Conservation (phyloP, 352 stramenopile species). For the Thraustochytrium sp. region DNA sequence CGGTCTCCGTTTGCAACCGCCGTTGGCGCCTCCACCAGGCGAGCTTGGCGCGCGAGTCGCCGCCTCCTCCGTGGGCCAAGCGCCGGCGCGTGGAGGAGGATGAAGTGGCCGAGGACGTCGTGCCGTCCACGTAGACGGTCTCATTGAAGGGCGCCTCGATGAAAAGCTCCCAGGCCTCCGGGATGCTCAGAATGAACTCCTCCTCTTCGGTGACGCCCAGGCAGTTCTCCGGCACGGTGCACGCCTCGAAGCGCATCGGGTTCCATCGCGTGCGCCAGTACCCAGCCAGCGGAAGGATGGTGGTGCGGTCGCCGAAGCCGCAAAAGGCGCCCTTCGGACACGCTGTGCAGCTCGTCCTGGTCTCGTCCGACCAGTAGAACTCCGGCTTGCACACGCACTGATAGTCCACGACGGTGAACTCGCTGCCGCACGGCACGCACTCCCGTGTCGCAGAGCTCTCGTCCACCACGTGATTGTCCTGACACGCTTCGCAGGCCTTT, state of each 20-base stretch:
- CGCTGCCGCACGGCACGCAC: constrained; percentile 22
- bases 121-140: background rate
- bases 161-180: background rate
- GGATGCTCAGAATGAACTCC: background rate
- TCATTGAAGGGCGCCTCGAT: background rate
- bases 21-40: no score
- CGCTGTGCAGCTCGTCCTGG: background rate
- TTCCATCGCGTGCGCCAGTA: constrained; percentile 25
- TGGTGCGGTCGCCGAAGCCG: constrained; percentile 6
- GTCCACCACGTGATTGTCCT: constrained; percentile 24
- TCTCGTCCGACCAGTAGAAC: background rate
- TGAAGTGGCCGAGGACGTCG: background rate
- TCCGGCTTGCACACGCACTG: constrained; percentile 34
- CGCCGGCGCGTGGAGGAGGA: background rate
- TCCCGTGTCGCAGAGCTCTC: background rate
- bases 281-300: background rate
- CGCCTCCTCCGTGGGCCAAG: no score
- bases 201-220: background rate
- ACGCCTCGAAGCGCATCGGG: background rate
- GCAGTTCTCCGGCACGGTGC: background rate
- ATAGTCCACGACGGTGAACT: constrained; percentile 28
- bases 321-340: constrained; percentile 30
- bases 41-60: no score
- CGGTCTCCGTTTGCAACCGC: background rate
- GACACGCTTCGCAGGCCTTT: background rate